Evolutionary conservation across 257 asterid genomes (phyloP), one percentile per base, ranked within the genome.

Genomic region (Solanum tarapatanum): DNA sequence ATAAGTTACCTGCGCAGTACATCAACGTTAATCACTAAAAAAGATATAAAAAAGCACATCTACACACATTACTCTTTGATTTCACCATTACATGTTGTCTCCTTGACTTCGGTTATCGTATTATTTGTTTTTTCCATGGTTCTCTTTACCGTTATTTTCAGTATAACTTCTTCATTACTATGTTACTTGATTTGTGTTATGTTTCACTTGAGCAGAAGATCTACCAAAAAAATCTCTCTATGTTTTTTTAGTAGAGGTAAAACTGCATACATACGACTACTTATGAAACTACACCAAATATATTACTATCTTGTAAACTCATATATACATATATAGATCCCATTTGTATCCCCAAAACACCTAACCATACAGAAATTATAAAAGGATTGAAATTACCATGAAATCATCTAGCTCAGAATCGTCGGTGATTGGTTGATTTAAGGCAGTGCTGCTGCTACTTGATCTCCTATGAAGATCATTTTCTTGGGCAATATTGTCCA

Each of bases 341-440:
- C 45, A 39, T 39, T 39, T 41, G 3, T 66, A 23, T 16, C 26
- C 12, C 17, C 37, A 32, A 2, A 36, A 21, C 6, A 11, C 83
- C 19, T 48, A 51, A 8, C 1, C 32, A 28, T 12, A 48, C 19
- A 6, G 33, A 51, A 73, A 23, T 9, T 3, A 1, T 6, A n/a
- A 28, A 87, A 74, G 37, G 5, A 26, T 43, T 43, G 0, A n/a
- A 7, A 14, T 19, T 26, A 80, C 98, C 97, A 94, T 94, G 90
- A 94, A 94, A 21, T 94, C 89, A 88, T 94, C 96, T 83, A 94
- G 94, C 68, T 94, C 90, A 41, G 96, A 96, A 93, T 94, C 97
- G 3, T 85, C 73, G 2, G 84, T 73, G 82, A 19, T 93, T 13
- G 87, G 43, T 88, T 89, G 83, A 80, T 58, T 77, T 55, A 94